Base-by-base conservation (phyloP, 768 basidiomycete genomes). In the Thelephora aurantiotincta region DNA sequence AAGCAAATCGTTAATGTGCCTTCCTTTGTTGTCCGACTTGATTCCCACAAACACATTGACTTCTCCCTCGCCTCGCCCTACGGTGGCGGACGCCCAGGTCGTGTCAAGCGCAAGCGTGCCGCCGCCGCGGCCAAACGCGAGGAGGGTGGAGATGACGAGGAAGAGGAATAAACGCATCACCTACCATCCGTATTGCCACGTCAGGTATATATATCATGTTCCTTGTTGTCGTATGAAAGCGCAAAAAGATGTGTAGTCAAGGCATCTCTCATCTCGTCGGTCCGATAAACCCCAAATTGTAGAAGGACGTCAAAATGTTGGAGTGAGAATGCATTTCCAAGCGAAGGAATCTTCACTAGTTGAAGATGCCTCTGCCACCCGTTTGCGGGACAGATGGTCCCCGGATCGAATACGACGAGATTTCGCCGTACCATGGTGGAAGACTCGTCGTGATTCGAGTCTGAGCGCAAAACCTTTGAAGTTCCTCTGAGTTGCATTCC, bases 11-110 rank as follows among this genome's bases (percentile, higher is more conserved):
- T 99, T 72, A 92, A 96, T 69, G 87, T 97, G 48, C 94, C 94
- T 16, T 97, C 93, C 2, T 98, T 98, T 66, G 87, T 97, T 63
- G 94, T 99, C 58, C 91, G 96, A 69, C 85, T 98, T 57, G 96
- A 97, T 75, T 94, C 91, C 51, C 93, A 97, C 77, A 98, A 98
- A 64, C 96, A 99, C 78, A 94, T 99, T 65, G 96, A 99, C 78
- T 99, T 97, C 64, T 85, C 94, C 41, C 81, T 93, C 57, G 93
- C 85, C 50, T 96, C 92, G 52, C 93, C 94, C 48, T 94, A 89
- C 61, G 94, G 93, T 63, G 94, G 94, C 60, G 93, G 86, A 57
- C 82, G 86, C 51, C 72, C 88, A 52, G 93, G 93, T 58, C 94
- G 94, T 57, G 91, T 93, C 64, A 97, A 98, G 88, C 82, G 94